phyloP scores from a whole-genome alignment of 345 rosid species.

The Bruguiera sexangula region DNA sequence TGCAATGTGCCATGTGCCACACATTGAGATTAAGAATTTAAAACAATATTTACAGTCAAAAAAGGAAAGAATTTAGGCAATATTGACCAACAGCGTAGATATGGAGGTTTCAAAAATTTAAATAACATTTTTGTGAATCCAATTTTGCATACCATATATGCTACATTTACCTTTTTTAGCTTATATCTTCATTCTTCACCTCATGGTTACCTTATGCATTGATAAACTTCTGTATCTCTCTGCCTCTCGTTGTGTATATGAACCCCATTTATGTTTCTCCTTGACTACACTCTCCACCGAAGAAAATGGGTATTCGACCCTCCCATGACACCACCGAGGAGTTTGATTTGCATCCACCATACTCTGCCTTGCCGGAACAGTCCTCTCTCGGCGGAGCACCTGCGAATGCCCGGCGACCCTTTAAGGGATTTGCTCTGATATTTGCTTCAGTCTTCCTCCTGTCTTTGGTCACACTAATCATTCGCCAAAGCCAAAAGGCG shows the following conservation, averaged over 20 bases:
- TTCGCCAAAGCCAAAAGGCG: conserved; percentile 36
- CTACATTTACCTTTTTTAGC: too few species aligned
- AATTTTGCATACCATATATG: too few species aligned
- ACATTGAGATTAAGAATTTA: not conserved
- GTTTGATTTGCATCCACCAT: not conserved
- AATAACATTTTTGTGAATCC: not conserved
- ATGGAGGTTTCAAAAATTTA: not conserved
- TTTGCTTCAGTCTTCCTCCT: conserved; percentile 40
- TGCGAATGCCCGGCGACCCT: conserved; percentile 23
- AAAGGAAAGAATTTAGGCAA: not conserved
- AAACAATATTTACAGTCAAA: not conserved
- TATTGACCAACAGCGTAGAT: too few species aligned
- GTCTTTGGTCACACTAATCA: conserved; percentile 39
- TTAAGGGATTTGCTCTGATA: conserved; percentile 29
- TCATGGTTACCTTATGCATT: too few species aligned
- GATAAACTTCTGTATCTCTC: not conserved
- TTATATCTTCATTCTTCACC: too few species aligned
- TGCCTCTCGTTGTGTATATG: not conserved
- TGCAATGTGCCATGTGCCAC: not conserved
- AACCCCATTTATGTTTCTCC: not conserved
- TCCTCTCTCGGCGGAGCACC: conserved; percentile 15
- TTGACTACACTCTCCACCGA: not conserved
- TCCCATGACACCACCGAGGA: not conserved
- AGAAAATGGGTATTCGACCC: conserved; percentile 22
- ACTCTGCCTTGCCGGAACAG: conserved; percentile 41